phyloP scores from a whole-genome alignment of 2,329 filamentous ascomycete genomes.

The Diaporthe helianthi region DNA sequence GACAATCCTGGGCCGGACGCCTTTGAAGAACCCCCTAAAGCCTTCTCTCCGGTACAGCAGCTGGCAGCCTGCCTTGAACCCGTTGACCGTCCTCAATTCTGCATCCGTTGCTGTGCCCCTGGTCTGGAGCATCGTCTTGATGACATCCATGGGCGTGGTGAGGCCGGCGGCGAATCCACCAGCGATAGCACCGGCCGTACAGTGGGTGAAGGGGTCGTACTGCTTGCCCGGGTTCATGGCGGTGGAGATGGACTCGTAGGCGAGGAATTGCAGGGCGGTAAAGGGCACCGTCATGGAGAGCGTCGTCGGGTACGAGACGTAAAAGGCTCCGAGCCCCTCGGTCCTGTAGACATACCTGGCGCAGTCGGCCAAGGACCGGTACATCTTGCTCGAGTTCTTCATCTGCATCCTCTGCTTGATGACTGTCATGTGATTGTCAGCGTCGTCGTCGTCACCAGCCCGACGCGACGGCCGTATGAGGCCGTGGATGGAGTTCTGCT shows the following conservation, averaged over 20 bases:
- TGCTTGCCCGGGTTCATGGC: slow-evolving; percentile 84
- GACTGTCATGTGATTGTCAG: slow-evolving; percentile 60
- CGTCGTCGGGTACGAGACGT: slow-evolving; percentile 97
- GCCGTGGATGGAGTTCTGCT: background rate
- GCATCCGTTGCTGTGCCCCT: slow-evolving; percentile 80
- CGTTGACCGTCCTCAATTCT: slow-evolving; percentile 85
- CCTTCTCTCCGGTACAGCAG: slow-evolving; percentile 88
- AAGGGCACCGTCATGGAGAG: slow-evolving; percentile 99
- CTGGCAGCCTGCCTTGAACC: slow-evolving; percentile 78
- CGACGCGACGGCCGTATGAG: background rate
- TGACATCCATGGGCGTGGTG: slow-evolving; percentile 96
- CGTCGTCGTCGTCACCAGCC: background rate
- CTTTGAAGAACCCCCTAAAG: slow-evolving; percentile 88
- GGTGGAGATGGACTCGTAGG: slow-evolving; percentile 96
- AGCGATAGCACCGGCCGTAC: slow-evolving; percentile 87
- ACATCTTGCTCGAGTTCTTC: slow-evolving; percentile 86
- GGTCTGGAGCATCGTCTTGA: slow-evolving; percentile 97
- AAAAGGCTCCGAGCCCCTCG: slow-evolving; percentile 91
- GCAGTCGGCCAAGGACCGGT: slow-evolving; percentile 86
- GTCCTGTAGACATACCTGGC: slow-evolving; percentile 85
- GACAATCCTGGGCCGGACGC: slow-evolving; percentile 86
- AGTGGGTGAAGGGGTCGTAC: slow-evolving; percentile 95
- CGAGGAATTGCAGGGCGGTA: slow-evolving; percentile 94
- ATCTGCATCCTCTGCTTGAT: slow-evolving; percentile 99
- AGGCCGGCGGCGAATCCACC: slow-evolving; percentile 92